These are phyloP conservation scores for Acacia melanoxylon DNA, from an alignment of 306 rosid species.

Conservation along the genomic window DNA sequence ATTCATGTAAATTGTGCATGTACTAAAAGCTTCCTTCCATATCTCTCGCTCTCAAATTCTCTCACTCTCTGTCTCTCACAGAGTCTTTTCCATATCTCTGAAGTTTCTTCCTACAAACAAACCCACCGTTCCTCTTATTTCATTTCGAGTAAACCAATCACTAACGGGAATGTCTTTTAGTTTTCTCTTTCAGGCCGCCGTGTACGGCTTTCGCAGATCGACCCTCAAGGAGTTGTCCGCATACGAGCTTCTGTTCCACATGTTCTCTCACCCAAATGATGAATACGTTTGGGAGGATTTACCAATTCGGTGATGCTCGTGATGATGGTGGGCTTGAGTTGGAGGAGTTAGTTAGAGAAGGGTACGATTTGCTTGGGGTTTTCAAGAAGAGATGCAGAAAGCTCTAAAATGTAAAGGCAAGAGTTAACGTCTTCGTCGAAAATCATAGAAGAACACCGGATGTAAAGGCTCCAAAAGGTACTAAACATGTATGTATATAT, in stretches of 20 bases:
- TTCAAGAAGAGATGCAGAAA: slow-evolving; percentile 63
- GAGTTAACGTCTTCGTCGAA: slow-evolving; percentile 60
- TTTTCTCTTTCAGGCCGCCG: no score
- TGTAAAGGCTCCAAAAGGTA: slow-evolving; percentile 21
- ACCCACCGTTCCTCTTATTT: no score
- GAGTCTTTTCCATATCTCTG: no score
- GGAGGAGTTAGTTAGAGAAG: slow-evolving; percentile 69
- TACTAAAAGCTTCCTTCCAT: background rate
- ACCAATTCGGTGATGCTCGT: slow-evolving; percentile 42
- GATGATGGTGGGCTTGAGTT: slow-evolving; percentile 40
- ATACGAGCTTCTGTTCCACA: no score
- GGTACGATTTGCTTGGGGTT: slow-evolving; percentile 70
- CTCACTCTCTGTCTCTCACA: background rate
- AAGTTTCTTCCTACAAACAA: no score
- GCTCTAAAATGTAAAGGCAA: slow-evolving; percentile 40
- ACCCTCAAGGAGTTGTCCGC: slow-evolving; percentile 4
- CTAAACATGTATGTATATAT: no score
- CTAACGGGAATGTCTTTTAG: no score
- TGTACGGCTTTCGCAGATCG: no score
- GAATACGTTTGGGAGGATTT: slow-evolving; percentile 72
- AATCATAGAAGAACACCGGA: slow-evolving; percentile 60
- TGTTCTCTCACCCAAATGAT: slow-evolving; percentile 33
- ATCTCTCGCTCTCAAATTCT: background rate
- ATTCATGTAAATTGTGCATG: background rate
- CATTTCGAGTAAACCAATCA: no score